These are phyloP conservation scores for Talinum fruticosum DNA, from an alignment of 148 eudicot species.

Conservation along the genomic window DNA sequence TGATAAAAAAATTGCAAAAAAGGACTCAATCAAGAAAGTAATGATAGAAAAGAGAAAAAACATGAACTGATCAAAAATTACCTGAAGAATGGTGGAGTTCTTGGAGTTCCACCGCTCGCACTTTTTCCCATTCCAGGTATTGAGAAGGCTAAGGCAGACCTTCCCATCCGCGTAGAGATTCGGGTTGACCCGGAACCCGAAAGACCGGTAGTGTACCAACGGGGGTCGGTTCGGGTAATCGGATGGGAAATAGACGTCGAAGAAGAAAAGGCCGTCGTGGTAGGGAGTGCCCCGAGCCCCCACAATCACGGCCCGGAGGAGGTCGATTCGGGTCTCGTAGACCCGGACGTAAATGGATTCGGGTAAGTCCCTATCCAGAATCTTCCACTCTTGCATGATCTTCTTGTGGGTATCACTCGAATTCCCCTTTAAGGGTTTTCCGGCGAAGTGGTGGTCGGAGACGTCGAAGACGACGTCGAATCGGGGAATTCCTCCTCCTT, in stretches of 20 bases:
- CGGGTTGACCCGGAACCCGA: slow-evolving; percentile 69
- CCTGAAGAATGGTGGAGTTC: slow-evolving; percentile 45
- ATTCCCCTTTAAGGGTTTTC: neutral
- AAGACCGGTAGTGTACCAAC: slow-evolving; percentile 40
- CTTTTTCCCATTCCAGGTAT: slow-evolving; percentile 63
- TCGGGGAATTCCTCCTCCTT: slow-evolving; percentile 24
- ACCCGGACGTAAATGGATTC: slow-evolving; percentile 61
- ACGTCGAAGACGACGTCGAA: slow-evolving; percentile 50
- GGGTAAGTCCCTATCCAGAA: slow-evolving; percentile 50
- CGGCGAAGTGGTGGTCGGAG: slow-evolving; percentile 43
- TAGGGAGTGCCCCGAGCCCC: slow-evolving; percentile 85
- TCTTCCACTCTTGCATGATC: slow-evolving; percentile 74
- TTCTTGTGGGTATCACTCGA: slow-evolving; percentile 25
- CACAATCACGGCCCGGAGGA: slow-evolving; percentile 69
- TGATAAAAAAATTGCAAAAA: too few species aligned
- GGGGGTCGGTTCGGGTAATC: slow-evolving; percentile 70
- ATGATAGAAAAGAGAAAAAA: neutral
- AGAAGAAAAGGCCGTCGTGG: slow-evolving; percentile 73
- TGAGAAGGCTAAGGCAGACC: slow-evolving; percentile 70
- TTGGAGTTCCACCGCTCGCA: slow-evolving; percentile 51
- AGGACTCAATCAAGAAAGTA: too few species aligned
- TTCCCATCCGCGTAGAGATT: slow-evolving; percentile 51
- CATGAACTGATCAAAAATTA: neutral
- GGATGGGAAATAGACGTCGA: slow-evolving; percentile 57
- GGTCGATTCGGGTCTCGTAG: slow-evolving; percentile 61